Conservation (phyloP, 2,329 filamentous ascomycete species). For the Arthrobotrys musiformis region DNA sequence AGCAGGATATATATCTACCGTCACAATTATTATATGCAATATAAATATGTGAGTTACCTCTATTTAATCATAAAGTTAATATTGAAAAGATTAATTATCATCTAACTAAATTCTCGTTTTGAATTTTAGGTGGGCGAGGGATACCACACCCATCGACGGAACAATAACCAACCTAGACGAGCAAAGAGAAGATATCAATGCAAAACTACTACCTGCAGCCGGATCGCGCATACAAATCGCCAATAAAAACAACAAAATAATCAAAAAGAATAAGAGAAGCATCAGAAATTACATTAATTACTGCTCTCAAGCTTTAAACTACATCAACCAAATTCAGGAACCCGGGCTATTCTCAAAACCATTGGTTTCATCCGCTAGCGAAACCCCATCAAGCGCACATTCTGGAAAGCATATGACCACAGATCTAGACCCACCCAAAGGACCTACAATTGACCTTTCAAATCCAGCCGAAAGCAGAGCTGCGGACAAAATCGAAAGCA, state of each 20-base stretch:
- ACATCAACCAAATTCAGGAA: slow-evolving; percentile 60
- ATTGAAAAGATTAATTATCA: slow-evolving; percentile 20
- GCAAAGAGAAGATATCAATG: slow-evolving; percentile 60
- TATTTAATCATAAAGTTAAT: slow-evolving; percentile 30
- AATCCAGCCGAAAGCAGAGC: slow-evolving; percentile 56
- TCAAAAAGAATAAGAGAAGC: slow-evolving; percentile 62
- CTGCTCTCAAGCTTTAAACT: slow-evolving; percentile 61
- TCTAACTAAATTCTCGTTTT: neutral
- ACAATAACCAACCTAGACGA: slow-evolving; percentile 62
- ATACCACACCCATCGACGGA: slow-evolving; percentile 60
- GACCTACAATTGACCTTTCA: slow-evolving; percentile 57
- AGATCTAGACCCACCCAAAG: slow-evolving; percentile 47
- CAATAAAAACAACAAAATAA: slow-evolving; percentile 59
- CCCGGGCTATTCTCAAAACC: slow-evolving; percentile 47
- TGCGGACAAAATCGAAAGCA: slow-evolving; percentile 60
- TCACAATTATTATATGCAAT: slow-evolving; percentile 64
- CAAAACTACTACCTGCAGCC: slow-evolving; percentile 58
- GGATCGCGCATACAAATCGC: slow-evolving; percentile 58
- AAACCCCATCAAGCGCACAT: slow-evolving; percentile 40
- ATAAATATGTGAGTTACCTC: slow-evolving; percentile 62
- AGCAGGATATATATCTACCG: slow-evolving; percentile 64
- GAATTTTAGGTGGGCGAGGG: slow-evolving; percentile 60
- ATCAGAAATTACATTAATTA: slow-evolving; percentile 62
- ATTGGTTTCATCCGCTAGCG: slow-evolving; percentile 2
- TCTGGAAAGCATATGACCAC: slow-evolving; percentile 55